Conservation (phyloP, 2,329 filamentous ascomycete species). For the Verticillium dahliae region DNA sequence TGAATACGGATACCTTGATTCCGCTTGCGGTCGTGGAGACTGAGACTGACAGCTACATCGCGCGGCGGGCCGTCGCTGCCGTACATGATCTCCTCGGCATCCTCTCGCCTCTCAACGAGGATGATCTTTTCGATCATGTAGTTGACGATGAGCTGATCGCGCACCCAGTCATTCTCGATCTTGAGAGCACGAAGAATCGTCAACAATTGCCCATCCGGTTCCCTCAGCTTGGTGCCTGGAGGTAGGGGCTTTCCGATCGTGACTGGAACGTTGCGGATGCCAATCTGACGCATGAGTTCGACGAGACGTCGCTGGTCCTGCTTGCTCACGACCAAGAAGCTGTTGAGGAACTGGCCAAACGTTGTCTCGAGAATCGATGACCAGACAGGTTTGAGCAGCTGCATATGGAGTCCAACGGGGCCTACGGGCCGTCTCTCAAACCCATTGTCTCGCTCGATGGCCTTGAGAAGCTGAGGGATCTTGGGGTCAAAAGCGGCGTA, state of each 20-base stretch:
- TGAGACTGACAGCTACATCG: conserved; percentile 70
- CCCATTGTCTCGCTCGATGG: conserved; percentile 61
- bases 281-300: conserved; percentile 53
- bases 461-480: conserved; percentile 56
- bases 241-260: conserved; percentile 53
- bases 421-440: conserved; percentile 74
- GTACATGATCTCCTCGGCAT: conserved; percentile 66
- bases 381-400: conserved; percentile 75
- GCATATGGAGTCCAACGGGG: conserved; percentile 73
- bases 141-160: conserved; percentile 77
- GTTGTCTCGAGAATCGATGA: conserved; percentile 72
- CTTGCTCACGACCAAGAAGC: conserved; percentile 76
- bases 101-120: conserved; percentile 60
- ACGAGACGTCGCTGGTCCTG: conserved; percentile 66
- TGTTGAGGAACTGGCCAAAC: conserved; percentile 62
- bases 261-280: conserved; percentile 45
- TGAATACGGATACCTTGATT: conserved; percentile 8
- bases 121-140: conserved; percentile 78
- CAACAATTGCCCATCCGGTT: conserved; percentile 66
- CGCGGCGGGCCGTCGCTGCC: conserved; percentile 46
- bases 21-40: conserved; percentile 52
- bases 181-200: conserved; percentile 77
- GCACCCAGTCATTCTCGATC: conserved; percentile 73
- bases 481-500: conserved; percentile 58
- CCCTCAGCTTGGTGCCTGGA: conserved; percentile 57